These are phyloP conservation scores for Cryptococcus neoformans DNA, from an alignment of 1,284 basidiomycete species.

Conservation along the genomic window DNA sequence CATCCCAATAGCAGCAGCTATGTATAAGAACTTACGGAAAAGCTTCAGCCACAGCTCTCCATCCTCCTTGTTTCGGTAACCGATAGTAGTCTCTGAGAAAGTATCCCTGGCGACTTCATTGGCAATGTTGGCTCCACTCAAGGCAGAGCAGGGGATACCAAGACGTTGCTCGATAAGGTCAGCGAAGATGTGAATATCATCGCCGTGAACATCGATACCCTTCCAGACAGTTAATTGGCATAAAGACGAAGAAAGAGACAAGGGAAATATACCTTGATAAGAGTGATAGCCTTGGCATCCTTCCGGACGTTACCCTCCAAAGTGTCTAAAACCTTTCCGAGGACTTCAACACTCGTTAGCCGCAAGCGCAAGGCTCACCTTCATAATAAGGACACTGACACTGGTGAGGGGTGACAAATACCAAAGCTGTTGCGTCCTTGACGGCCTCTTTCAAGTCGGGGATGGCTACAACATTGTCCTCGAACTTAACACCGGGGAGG, in stretches of 20 bases:
- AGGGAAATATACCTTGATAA: constrained; percentile 49
- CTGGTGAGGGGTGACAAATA: constrained; percentile 59
- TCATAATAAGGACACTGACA: constrained; percentile 32
- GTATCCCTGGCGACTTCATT: constrained; percentile 55
- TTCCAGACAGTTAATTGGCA: constrained; percentile 3
- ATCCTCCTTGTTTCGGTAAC: constrained; percentile 52
- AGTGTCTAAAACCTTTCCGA: constrained; percentile 44
- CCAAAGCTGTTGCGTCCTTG: constrained; percentile 55
- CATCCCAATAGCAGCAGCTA: not conserved
- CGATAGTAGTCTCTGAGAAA: constrained; percentile 58
- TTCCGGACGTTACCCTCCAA: constrained; percentile 51
- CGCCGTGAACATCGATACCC: constrained; percentile 55
- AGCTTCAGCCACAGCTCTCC: constrained; percentile 53
- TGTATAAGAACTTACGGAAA: constrained; percentile 38
- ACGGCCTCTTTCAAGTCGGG: constrained; percentile 54
- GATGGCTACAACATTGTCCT: constrained; percentile 54
- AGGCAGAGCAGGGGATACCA: constrained; percentile 55
- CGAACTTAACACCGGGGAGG: constrained; percentile 54
- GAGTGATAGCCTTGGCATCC: constrained; percentile 51
- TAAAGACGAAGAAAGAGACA: not conserved
- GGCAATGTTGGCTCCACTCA: constrained; percentile 62
- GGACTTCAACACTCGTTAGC: constrained; percentile 24
- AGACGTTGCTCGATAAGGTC: constrained; percentile 57
- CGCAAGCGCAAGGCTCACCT: not conserved
- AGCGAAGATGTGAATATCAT: constrained; percentile 57